Evolutionary conservation across 169 alveolate species (phyloP).

Genomic region (Cryptosporidium xiaoi): DNA sequence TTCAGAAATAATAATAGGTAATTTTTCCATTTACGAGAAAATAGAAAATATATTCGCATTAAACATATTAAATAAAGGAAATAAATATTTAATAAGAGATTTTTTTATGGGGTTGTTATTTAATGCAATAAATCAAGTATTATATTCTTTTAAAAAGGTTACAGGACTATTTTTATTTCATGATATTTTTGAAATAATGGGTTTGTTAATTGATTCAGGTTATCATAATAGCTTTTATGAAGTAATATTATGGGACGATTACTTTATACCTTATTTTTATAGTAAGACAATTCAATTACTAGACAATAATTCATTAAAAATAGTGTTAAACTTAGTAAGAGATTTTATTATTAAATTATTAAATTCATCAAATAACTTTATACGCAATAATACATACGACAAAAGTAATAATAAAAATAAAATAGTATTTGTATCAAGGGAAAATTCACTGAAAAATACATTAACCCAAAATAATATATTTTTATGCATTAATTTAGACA

Average conservation of each 20-base stretch:
- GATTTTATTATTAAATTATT: constrained; percentile 13
- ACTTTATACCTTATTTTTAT: constrained; percentile 25
- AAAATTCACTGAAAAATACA: constrained; percentile 4
- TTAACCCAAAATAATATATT: neutral
- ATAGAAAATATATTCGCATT: constrained; percentile 31
- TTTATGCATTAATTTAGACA: neutral
- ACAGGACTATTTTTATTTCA: constrained; percentile 14
- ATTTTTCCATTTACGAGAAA: constrained; percentile 1
- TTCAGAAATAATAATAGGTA: constrained; percentile 18
- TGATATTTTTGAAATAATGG: constrained; percentile 20
- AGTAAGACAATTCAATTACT: constrained; percentile 1
- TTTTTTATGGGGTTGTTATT: constrained; percentile 23
- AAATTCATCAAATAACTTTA: neutral
- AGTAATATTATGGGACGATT: constrained; percentile 38
- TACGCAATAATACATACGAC: neutral
- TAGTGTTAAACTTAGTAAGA: constrained; percentile 11
- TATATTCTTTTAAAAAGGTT: constrained; percentile 19
- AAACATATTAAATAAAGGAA: neutral
- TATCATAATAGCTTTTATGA: constrained; percentile 1
- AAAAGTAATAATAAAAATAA: neutral
- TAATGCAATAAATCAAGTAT: constrained; percentile 32
- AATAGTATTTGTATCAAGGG: neutral
- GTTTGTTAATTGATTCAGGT: constrained; percentile 5
- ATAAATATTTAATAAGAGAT: neutral
- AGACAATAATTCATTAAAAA: constrained; percentile 3